A percentile compares a stretch with the other conserved stretches of the same genome.
Conservation (phyloP, 352 stramenopile species). For the Pythium biforme region DNA sequence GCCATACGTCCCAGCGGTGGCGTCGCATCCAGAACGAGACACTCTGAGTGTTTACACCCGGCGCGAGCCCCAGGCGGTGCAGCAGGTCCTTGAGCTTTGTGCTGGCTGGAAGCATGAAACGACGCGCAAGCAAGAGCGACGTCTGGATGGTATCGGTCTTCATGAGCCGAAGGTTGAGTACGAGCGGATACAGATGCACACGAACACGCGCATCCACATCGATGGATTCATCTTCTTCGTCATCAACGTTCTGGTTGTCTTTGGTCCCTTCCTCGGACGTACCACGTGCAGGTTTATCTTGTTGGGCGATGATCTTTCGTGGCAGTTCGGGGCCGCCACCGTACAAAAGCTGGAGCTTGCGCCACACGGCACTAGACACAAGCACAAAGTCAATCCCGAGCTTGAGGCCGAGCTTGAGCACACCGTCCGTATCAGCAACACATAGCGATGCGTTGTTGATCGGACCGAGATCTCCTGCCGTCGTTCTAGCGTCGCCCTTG, state of each 20-base stretch:
- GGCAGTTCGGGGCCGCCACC: constrained; percentile 56
- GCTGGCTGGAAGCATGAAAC: constrained; percentile 37
- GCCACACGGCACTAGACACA: constrained; percentile 44
- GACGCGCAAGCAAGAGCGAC: constrained; percentile 54
- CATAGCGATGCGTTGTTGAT: constrained; percentile 31
- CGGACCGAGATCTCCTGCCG: constrained; percentile 2
- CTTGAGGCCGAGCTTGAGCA: constrained; percentile 34
- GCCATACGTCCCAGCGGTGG: constrained; percentile 54
- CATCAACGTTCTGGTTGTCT: background rate
- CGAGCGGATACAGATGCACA: constrained; percentile 58
- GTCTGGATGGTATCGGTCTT: constrained; percentile 54
- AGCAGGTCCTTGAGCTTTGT: constrained; percentile 62
- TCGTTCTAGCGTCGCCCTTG: background rate
- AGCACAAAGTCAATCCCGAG: constrained; percentile 50
- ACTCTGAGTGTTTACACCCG: constrained; percentile 50
- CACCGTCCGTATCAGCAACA: constrained; percentile 32
- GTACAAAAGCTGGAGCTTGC: constrained; percentile 48
- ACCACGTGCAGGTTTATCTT: background rate
- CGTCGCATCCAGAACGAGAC: constrained; percentile 66
- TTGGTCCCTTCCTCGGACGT: background rate
- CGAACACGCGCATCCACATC: constrained; percentile 10
- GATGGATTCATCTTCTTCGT: constrained; percentile 9
- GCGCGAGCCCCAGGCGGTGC: constrained; percentile 48
- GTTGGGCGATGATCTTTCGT: constrained; percentile 36
- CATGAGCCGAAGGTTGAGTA: constrained; percentile 53